Evolutionary conservation across 2,329 filamentous ascomycete species (phyloP).

Genomic region (Aspergillus sp.): DNA sequence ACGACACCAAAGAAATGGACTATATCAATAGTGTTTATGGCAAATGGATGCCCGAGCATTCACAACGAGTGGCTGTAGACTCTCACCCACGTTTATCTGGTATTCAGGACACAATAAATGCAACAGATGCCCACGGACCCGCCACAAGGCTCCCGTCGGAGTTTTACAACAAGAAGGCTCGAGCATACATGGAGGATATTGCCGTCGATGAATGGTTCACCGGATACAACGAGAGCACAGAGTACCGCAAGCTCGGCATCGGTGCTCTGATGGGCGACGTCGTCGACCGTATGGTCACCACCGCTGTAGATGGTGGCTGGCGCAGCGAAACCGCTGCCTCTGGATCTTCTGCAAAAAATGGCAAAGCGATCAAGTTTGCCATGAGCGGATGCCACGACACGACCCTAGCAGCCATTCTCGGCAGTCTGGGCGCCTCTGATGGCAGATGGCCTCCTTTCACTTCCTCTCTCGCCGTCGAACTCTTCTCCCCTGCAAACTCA

Average conservation of each 20-base stretch:
- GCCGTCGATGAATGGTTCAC: constrained; percentile 89
- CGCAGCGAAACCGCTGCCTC: constrained; percentile 52
- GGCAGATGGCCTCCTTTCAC: constrained; percentile 89
- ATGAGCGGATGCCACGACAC: constrained; percentile 91
- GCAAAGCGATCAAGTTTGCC: constrained; percentile 64
- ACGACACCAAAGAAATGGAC: constrained; percentile 74
- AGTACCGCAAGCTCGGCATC: constrained; percentile 88
- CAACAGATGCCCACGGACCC: constrained; percentile 79
- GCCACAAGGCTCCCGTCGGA: constrained; percentile 75
- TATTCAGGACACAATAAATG: constrained; percentile 92
- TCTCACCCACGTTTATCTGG: constrained; percentile 80
- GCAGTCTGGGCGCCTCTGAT: constrained; percentile 76
- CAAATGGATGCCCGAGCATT: constrained; percentile 78
- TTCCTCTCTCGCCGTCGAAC: constrained; percentile 84
- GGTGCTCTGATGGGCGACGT: constrained; percentile 82
- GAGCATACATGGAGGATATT: constrained; percentile 69
- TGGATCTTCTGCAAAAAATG: constrained; percentile 39
- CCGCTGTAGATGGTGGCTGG: constrained; percentile 59
- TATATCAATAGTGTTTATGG: constrained; percentile 76
- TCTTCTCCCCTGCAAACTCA: constrained; percentile 60
- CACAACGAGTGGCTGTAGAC: constrained; percentile 73
- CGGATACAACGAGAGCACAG: constrained; percentile 78
- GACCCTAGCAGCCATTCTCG: constrained; percentile 76
- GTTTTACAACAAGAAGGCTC: constrained; percentile 78
- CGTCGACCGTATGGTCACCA: constrained; percentile 68